These are phyloP conservation scores for Mesembryanthemum crystallinum DNA, from an alignment of 148 eudicot genomes.

Conservation along the genomic window DNA sequence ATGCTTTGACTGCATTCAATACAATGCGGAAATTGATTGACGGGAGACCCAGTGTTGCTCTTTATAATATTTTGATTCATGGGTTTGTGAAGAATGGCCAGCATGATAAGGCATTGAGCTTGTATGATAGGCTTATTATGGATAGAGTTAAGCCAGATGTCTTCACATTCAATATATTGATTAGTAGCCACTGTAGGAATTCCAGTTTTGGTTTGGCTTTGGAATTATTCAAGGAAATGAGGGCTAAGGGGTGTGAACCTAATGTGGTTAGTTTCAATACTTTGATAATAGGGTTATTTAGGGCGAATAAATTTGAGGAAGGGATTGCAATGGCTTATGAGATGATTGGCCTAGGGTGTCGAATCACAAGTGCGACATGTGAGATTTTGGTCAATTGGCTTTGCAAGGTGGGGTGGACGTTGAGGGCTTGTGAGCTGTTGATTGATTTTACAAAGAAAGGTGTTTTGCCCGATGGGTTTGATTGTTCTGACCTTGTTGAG, in stretches of 20 bases:
- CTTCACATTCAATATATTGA: conserved; percentile 79
- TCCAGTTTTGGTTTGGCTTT: conserved; percentile 51
- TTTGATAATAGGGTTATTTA: conserved; percentile 72
- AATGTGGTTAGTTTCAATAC: conserved; percentile 91
- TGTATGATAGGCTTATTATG: conserved; percentile 55
- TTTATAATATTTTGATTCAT: conserved; percentile 77
- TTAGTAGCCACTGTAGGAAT: conserved; percentile 66
- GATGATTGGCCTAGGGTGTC: conserved; percentile 76
- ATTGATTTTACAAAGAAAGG: conserved; percentile 67
- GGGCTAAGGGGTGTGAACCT: conserved; percentile 60
- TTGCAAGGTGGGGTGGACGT: conserved; percentile 43
- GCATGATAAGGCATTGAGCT: conserved; percentile 46
- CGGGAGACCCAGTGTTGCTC: conserved; percentile 65
- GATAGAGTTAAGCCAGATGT: conserved; percentile 83
- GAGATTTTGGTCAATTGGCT: conserved; percentile 82
- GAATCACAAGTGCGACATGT: conserved; percentile 60
- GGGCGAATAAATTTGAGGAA: conserved; percentile 61
- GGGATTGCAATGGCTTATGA: conserved; percentile 77
- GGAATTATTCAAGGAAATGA: conserved; percentile 82
- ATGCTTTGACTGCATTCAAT: conserved; percentile 61
- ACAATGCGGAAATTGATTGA: conserved; percentile 69
- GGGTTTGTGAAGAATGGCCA: conserved; percentile 60
- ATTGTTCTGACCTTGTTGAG: conserved; percentile 54
- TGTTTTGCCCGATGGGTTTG: conserved; percentile 57
- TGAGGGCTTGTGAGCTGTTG: conserved; percentile 63